Percentiles rank a stretch among this genome's conserved stretches.
Conservation (phyloP, 2,329 filamentous ascomycete genomes). For the Aplosporella prunicola region DNA sequence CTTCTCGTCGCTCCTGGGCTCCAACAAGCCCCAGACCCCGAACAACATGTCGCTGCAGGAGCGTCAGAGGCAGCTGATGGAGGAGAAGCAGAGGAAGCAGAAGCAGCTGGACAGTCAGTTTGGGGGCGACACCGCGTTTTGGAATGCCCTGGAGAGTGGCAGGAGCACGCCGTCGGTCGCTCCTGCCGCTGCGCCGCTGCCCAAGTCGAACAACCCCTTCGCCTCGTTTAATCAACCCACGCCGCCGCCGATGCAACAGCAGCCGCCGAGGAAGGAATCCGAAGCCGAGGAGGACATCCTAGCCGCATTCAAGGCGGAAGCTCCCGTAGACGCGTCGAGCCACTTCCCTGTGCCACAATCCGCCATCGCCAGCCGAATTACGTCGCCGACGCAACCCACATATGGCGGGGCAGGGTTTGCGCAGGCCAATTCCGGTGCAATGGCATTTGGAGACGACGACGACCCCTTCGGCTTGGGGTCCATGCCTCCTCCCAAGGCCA, state of each 20-base stretch:
- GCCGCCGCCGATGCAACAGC: conserved; percentile 17
- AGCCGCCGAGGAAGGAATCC: conserved; percentile 14
- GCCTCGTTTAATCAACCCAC: conserved; percentile 23
- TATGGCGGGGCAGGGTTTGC: conserved; percentile 14
- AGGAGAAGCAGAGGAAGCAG: conserved; percentile 66
- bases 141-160: conserved; percentile 58
- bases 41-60: conserved; percentile 62
- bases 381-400: conserved; percentile 1
- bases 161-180: conserved; percentile 40
- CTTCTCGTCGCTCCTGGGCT: conserved; percentile 66
- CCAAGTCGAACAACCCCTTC: conserved; percentile 28
- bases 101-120: conserved; percentile 68
- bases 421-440: conserved; percentile 9
- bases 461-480: conserved; percentile 77
- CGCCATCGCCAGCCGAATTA: conserved; percentile 21
- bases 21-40: conserved; percentile 49
- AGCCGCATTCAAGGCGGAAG: conserved; percentile 51
- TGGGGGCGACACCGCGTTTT: conserved; percentile 61
- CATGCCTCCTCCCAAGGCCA: conserved; percentile 39
- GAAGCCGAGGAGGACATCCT: conserved; percentile 50
- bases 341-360: conserved; percentile 45
- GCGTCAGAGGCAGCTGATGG: conserved; percentile 59
- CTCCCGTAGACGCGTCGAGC: conserved; percentile 50
- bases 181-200: conserved; percentile 17
- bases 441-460: conserved; percentile 55